A percentile compares a stretch with the other conserved stretches of the same genome.
Conservation (phyloP, 2,329 filamentous ascomycete species). For the Ophiocordyceps australis region DNA sequence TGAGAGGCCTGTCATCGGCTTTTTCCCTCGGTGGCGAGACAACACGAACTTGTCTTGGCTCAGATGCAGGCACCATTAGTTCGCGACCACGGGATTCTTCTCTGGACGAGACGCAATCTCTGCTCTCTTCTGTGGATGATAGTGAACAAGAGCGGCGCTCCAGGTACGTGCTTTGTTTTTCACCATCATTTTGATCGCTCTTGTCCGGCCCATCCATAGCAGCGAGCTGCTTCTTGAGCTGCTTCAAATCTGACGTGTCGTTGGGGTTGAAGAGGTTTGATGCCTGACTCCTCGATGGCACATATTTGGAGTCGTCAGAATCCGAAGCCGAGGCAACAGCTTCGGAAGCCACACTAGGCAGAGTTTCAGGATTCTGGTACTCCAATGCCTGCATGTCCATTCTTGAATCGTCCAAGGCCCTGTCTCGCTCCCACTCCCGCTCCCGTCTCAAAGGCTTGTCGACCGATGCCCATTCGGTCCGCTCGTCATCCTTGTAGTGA, state of each 20-base stretch:
- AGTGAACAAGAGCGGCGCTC: constrained; percentile 4
- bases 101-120: constrained; percentile 4
- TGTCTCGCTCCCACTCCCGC: constrained; percentile 5
- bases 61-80: constrained; percentile 10
- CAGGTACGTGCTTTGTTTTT: constrained; percentile 1
- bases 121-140: constrained; percentile 5
- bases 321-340: constrained; percentile 15
- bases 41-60: constrained; percentile 39
- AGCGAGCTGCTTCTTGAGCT: constrained; percentile 30
- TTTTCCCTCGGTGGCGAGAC: constrained; percentile 53
- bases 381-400: constrained; percentile 7
- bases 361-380: constrained; percentile 18
- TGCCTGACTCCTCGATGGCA: constrained; percentile 17
- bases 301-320: constrained; percentile 21
- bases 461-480: constrained; percentile 5
- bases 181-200: constrained; percentile 3
- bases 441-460: constrained; percentile 4
- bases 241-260: constrained; percentile 28
- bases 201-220: constrained; percentile 15
- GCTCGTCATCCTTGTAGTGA: constrained; percentile 7
- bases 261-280: constrained; percentile 31
- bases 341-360: constrained; percentile 18
- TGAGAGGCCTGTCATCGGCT: constrained; percentile 50
- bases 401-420: constrained; percentile 3
- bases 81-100: constrained; percentile 24